Evolutionary conservation across 2,329 filamentous ascomycete species (phyloP).

Genomic region (Ramichloridium luteum): DNA sequence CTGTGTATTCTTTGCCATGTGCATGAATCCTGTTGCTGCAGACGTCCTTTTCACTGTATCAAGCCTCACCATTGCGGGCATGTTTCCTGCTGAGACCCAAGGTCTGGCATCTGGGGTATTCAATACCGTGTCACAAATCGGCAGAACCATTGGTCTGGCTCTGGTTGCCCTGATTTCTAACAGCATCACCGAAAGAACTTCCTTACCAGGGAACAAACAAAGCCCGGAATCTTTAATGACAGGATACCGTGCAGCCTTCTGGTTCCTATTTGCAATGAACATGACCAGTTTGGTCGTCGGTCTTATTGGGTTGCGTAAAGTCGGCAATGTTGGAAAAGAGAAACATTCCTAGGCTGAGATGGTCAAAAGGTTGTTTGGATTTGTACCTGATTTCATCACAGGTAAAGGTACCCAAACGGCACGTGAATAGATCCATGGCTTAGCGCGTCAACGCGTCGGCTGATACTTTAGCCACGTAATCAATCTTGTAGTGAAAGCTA

Average conservation of each 20-base stretch:
- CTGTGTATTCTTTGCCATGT: slow-evolving; percentile 30
- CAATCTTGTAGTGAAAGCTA: too few species aligned
- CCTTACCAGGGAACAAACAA: slow-evolving; percentile 20
- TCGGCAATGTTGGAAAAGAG: slow-evolving; percentile 35
- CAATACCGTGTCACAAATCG: slow-evolving; percentile 33
- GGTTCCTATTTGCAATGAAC: slow-evolving; percentile 29
- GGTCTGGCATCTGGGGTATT: slow-evolving; percentile 35
- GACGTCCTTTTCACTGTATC: slow-evolving; percentile 34
- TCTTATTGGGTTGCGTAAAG: slow-evolving; percentile 29
- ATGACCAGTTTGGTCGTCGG: slow-evolving; percentile 23
- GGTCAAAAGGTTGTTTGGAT: too few species aligned
- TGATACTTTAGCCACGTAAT: too few species aligned
- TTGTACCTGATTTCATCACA: too few species aligned
- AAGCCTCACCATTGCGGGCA: slow-evolving; percentile 32
- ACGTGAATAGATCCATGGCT: too few species aligned
- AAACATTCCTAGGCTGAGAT: too few species aligned
- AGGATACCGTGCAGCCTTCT: slow-evolving; percentile 32
- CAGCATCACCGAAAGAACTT: slow-evolving; percentile 13
- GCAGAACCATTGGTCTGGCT: slow-evolving; percentile 30
- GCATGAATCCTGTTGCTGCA: slow-evolving; percentile 32
- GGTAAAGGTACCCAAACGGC: too few species aligned
- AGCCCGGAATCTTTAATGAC: slow-evolving; percentile 28
- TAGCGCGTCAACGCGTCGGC: too few species aligned
- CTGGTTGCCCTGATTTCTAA: slow-evolving; percentile 28
- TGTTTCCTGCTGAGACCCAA: slow-evolving; percentile 31